Percentiles rank a stretch among this genome's conserved stretches.
Evolutionary conservation across 306 rosid species (phyloP).

Genomic region (Prunus kanzakura): DNA sequence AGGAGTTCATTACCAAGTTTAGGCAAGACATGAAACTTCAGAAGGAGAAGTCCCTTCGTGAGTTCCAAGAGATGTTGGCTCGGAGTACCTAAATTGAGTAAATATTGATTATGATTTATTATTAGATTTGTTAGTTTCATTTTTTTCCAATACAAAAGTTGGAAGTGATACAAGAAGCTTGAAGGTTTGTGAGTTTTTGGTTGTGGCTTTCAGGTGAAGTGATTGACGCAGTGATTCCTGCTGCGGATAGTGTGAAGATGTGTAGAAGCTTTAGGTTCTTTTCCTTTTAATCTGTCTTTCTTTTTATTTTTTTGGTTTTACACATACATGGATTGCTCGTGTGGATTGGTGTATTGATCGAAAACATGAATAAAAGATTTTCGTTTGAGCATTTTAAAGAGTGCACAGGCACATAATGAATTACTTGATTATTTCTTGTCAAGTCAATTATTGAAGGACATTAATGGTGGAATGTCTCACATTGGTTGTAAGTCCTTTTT

Average conservation of each 20-base stretch:
- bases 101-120: not conserved
- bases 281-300: too few species aligned
- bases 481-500: not conserved
- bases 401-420: not conserved
- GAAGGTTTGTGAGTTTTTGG: not conserved
- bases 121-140: not conserved
- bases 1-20: conserved; percentile 62
- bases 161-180: not conserved
- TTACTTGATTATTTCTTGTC: not conserved
- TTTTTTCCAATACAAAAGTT: not conserved
- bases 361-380: not conserved
- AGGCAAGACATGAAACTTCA: conserved; percentile 49
- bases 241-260: conserved; percentile 7
- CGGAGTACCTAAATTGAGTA: conserved; percentile 26
- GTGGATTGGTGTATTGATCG: not conserved
- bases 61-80: conserved; percentile 45
- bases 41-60: conserved; percentile 45
- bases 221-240: not conserved
- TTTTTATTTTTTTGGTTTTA: not conserved
- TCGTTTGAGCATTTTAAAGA: not conserved
- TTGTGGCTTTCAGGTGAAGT: not conserved
- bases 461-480: not conserved
- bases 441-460: not conserved
- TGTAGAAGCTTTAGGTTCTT: not conserved
- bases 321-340: not conserved